phyloP scores from a whole-genome alignment of 2,329 filamentous ascomycete genomes.

The Decorospora gaudefroyi region DNA sequence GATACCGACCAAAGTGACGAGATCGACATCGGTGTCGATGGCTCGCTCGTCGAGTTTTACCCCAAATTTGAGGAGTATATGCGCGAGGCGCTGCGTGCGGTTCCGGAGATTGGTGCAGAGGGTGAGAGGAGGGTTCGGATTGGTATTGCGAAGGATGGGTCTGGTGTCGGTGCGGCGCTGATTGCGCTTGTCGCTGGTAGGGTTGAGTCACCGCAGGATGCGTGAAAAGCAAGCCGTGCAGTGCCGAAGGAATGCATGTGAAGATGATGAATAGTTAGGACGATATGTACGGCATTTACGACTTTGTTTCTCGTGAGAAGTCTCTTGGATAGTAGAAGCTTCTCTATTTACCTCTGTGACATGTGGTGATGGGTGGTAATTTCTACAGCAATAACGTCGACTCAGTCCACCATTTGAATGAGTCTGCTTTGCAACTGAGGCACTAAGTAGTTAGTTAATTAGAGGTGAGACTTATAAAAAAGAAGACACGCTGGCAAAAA shows the following conservation, averaged over 20 bases:
- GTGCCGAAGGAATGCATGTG: neutral
- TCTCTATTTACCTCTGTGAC: no score
- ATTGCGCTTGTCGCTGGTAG: conserved; percentile 87
- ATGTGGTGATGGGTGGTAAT: no score
- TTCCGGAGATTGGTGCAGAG: conserved; percentile 74
- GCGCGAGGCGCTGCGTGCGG: conserved; percentile 74
- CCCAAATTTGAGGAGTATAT: conserved; percentile 89
- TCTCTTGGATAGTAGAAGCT: no score
- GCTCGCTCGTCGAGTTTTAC: conserved; percentile 93
- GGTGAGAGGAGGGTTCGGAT: conserved; percentile 89
- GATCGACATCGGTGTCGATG: conserved; percentile 91
- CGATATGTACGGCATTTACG: no score
- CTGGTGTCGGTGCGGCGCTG: conserved; percentile 90
- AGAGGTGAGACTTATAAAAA: no score
- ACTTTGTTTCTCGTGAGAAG: no score
- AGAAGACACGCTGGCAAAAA: no score
- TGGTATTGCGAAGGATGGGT: conserved; percentile 95
- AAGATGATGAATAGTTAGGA: neutral
- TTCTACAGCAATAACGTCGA: no score
- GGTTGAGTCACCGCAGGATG: conserved; percentile 30
- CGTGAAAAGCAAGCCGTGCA: neutral
- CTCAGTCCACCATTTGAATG: no score
- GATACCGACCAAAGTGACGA: conserved; percentile 64
- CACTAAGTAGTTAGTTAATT: no score
- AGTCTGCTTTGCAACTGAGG: no score